These are phyloP conservation scores for Ulota crispa DNA, from an alignment of 225 moss, liverwort and hornwort species.

Conservation along the genomic window DNA sequence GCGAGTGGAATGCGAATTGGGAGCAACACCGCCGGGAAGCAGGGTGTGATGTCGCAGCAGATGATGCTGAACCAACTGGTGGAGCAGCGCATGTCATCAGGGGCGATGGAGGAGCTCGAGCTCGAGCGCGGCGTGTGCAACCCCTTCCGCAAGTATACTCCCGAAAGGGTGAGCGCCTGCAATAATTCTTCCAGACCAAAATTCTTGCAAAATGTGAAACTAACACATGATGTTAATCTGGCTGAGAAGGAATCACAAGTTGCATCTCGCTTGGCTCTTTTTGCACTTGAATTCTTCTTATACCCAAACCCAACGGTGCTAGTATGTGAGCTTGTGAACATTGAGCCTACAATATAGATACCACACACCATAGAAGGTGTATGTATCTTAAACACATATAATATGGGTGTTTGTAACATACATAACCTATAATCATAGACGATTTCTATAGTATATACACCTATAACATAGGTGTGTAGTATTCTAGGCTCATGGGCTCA, in stretches of 20 bases:
- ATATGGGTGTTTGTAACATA: too few relatives aligned
- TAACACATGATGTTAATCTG: background rate
- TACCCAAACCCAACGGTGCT: background rate
- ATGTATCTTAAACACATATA: too few relatives aligned
- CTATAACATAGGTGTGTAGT: too few relatives aligned
- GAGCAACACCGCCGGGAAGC: background rate
- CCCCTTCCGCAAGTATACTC: constrained; percentile 90
- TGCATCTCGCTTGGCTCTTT: background rate
- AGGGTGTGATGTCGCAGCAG: constrained; percentile 25
- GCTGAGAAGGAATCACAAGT: background rate
- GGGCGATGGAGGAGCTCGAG: constrained; percentile 85
- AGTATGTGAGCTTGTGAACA: too few relatives aligned
- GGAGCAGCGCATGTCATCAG: constrained; percentile 17
- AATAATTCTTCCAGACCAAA: background rate
- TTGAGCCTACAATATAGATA: too few relatives aligned
- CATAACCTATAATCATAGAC: too few relatives aligned
- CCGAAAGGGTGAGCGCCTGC: constrained; percentile 57
- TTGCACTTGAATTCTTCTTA: background rate
- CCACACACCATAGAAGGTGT: too few relatives aligned
- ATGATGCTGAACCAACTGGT: constrained; percentile 39
- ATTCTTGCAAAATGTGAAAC: background rate
- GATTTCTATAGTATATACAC: too few relatives aligned
- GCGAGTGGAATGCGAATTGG: constrained; percentile 41
- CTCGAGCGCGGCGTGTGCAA: constrained; percentile 95
- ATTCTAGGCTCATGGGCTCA: too few relatives aligned